Evolutionary conservation across 345 rosid genomes (phyloP).

Genomic region (Salix arbutifolia): DNA sequence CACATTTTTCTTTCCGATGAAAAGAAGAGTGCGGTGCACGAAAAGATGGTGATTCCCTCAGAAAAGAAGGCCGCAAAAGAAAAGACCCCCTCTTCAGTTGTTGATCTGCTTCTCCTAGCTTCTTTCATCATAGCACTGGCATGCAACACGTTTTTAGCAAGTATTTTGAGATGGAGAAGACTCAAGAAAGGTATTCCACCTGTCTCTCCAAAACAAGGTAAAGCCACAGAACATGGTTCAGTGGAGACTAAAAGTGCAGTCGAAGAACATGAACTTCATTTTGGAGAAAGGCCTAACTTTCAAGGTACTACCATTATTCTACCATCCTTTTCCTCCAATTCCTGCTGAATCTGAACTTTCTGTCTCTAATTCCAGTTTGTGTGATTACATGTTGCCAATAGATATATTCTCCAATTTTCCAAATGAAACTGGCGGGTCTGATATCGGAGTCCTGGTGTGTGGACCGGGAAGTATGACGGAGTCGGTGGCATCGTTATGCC

Average conservation of each 20-base stretch:
- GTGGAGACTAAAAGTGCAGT: slow-evolving; percentile 18
- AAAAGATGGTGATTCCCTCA: slow-evolving; percentile 21
- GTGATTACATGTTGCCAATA: slow-evolving; percentile 17
- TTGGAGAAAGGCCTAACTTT: slow-evolving; percentile 66
- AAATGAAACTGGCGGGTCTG: slow-evolving; percentile 40
- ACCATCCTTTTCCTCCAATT: not conserved
- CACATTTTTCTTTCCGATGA: slow-evolving; percentile 41
- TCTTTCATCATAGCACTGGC: slow-evolving; percentile 49
- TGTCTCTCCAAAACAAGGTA: slow-evolving; percentile 29
- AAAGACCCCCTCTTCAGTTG: slow-evolving; percentile 61
- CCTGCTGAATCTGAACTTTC: not conserved
- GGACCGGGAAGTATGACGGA: slow-evolving; percentile 77
- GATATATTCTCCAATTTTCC: slow-evolving; percentile 50
- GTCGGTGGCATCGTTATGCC: slow-evolving; percentile 52
- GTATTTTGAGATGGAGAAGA: slow-evolving; percentile 54
- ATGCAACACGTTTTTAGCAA: slow-evolving; percentile 36
- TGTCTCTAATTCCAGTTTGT: not conserved
- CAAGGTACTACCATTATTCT: slow-evolving; percentile 40
- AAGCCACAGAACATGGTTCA: slow-evolving; percentile 19
- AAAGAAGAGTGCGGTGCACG: slow-evolving; percentile 31
- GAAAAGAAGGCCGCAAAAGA: slow-evolving; percentile 33
- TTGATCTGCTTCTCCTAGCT: slow-evolving; percentile 51
- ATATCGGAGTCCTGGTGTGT: slow-evolving; percentile 69
- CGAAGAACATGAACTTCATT: slow-evolving; percentile 57
- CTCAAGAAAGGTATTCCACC: slow-evolving; percentile 35